These are phyloP conservation scores for Cubamyces sp. DNA, from an alignment of 768 basidiomycete genomes.

Conservation along the genomic window DNA sequence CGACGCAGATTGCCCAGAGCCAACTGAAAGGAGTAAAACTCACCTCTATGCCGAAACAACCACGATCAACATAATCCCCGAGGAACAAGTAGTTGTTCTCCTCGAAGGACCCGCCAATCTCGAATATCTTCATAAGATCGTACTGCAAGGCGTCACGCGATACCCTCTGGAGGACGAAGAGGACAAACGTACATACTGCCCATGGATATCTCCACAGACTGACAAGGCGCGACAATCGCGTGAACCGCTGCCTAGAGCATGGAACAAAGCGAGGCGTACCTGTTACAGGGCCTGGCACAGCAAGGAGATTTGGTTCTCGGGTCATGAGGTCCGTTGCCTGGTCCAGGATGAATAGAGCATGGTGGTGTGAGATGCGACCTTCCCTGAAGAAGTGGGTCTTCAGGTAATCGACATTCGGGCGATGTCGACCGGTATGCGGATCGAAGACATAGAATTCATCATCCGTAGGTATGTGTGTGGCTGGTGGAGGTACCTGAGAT, in stretches of 20 bases:
- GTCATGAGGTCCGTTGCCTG: conserved; percentile 67
- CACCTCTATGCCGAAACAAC: conserved; percentile 86
- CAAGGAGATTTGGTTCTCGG: conserved; percentile 83
- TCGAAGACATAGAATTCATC: conserved; percentile 36
- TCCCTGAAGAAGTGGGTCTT: conserved; percentile 91
- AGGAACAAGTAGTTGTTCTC: conserved; percentile 92
- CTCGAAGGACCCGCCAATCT: conserved; percentile 84
- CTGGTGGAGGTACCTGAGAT: conserved; percentile 30
- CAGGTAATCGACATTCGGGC: conserved; percentile 78
- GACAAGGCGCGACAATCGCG: conserved; percentile 15
- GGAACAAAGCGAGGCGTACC: conserved; percentile 52
- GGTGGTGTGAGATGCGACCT: conserved; percentile 79
- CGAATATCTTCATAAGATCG: conserved; percentile 97
- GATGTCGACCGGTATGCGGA: conserved; percentile 53
- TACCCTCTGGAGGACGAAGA: neutral
- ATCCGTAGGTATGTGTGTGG: conserved; percentile 27
- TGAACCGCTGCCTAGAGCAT: neutral
- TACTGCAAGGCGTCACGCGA: conserved; percentile 55
- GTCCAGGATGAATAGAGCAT: conserved; percentile 83
- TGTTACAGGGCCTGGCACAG: conserved; percentile 87
- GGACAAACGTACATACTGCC: conserved; percentile 76
- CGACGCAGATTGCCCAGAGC: too few relatives aligned
- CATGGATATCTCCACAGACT: conserved; percentile 98
- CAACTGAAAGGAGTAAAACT: conserved; percentile 18
- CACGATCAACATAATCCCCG: conserved; percentile 97